These are phyloP conservation scores for Trametes sp. DNA, from an alignment of 1,284 basidiomycete genomes.

Conservation along the genomic window DNA sequence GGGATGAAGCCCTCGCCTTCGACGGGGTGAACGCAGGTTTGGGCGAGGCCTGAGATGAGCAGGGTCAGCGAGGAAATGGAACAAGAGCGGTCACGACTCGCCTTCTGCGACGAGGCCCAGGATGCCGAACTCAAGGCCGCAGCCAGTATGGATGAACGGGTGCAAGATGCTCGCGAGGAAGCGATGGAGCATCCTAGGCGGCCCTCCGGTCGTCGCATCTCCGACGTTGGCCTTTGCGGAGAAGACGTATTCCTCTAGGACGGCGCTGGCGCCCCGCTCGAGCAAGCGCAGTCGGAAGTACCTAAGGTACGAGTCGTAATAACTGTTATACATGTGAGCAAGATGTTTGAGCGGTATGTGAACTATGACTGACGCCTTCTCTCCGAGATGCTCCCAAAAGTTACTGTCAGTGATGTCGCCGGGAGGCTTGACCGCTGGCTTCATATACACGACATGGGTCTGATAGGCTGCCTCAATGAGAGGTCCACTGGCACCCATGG, in stretches of 20 bases:
- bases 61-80: neutral
- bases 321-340: neutral
- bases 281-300: neutral
- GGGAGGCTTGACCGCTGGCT: neutral
- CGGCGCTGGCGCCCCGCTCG: neutral
- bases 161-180: conserved; percentile 67
- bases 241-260: neutral
- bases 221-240: conserved; percentile 33
- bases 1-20: no score
- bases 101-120: conserved; percentile 60
- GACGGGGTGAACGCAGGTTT: neutral
- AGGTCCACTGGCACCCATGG: conserved; percentile 52
- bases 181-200: conserved; percentile 61
- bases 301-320: neutral
- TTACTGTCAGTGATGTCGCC: neutral
- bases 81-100: no score
- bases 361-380: neutral
- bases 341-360: neutral
- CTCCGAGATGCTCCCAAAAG: neutral
- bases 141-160: conserved; percentile 70
- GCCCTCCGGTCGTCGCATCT: conserved; percentile 29
- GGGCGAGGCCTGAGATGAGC: neutral
- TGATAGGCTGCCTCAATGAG: conserved; percentile 27
- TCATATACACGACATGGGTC: neutral
- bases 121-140: conserved; percentile 69